Base-by-base conservation (phyloP, 2,329 filamentous ascomycete species). In the Didymella keratinophila region DNA sequence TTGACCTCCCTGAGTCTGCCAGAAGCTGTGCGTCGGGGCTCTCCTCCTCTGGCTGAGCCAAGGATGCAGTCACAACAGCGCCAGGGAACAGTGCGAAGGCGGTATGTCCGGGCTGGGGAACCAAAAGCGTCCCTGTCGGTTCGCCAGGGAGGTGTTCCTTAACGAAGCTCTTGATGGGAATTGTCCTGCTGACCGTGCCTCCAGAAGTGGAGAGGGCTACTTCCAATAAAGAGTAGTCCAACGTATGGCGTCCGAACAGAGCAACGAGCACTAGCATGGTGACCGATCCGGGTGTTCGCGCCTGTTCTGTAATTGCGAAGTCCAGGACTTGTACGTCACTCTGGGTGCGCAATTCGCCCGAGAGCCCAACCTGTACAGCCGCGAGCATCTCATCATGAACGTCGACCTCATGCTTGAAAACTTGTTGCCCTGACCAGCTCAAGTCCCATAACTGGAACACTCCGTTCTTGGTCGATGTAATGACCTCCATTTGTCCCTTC, bases 401-500 rank as follows among this genome's bases (percentile, higher is more conserved):
- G 73, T 96, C 90, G 21, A 88, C 82, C 61, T 94, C 91, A 25
- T 85, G 84, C 45, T 90, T 85, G 46, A 92, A 83, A 42, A 90
- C 87, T 71, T 93, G 89, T 65, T 93, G 91, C 32, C 93, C 93
- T 60, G 91, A 91, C 75, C 94, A 92, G 70, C 94, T 92, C 42
- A 97, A 84, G 71, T 90, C 91, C 95, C 95, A 99, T 8, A 89
- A 84, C 68, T 96, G 89, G 25, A 99, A 79, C 57, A 88, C 85
- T 27, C 91, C 94, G 67, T 89, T 89, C 52, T 87, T 84, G 1
- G 93, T 95, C 14, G 89, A 87, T 36, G 93, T 87, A 45, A 97
- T 85, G 32, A 97, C 84, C 66, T 93, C 92, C 72, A 93, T 88
- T 76, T 97, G 93, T 23, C 93, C 93, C 63, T 92, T 87, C 57